These are phyloP conservation scores for Ulvella scutata DNA, from an alignment of 139 green algal genomes.

Conservation along the genomic window DNA sequence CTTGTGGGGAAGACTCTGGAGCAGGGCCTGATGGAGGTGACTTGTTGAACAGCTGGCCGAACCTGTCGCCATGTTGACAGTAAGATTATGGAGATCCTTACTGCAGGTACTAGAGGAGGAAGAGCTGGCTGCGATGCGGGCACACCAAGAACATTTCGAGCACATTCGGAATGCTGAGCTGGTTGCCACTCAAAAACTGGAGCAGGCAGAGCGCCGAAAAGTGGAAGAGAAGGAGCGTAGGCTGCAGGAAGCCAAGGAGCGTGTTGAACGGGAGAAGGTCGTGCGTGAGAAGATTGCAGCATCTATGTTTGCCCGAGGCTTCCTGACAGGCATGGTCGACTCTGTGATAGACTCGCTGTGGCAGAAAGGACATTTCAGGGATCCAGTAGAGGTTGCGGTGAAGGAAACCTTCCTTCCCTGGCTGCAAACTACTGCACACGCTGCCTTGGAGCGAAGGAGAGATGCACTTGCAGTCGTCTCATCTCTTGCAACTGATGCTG, in stretches of 20 bases:
- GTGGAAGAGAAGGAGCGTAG: constrained; percentile 64
- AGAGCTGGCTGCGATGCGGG: constrained; percentile 63
- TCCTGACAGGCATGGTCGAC: constrained; percentile 56
- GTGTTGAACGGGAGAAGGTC: constrained; percentile 36
- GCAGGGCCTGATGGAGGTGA: constrained; percentile 64
- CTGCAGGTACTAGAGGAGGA: constrained; percentile 83
- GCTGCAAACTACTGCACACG: constrained; percentile 35
- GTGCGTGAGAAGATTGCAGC: constrained; percentile 51
- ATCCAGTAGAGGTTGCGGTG: constrained; percentile 61
- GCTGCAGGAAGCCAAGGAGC: constrained; percentile 47
- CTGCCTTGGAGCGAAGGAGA: neutral
- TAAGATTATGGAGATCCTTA: constrained; percentile 70
- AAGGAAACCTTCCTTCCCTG: constrained; percentile 58
- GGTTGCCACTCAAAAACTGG: constrained; percentile 63
- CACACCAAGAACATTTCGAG: constrained; percentile 64
- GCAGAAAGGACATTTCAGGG: constrained; percentile 53
- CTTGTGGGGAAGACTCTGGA: constrained; percentile 77
- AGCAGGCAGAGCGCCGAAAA: constrained; percentile 66
- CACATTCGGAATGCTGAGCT: constrained; percentile 63
- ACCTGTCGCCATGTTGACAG: constrained; percentile 29
- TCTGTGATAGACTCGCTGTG: constrained; percentile 47
- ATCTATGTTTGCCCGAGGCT: constrained; percentile 49
- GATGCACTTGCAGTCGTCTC: constrained; percentile 2
- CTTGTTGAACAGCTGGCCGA: neutral
- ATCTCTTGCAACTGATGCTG: neutral